Evolutionary conservation across 1,284 basidiomycete species (phyloP).

Genomic region (Boletus nobilissimus): DNA sequence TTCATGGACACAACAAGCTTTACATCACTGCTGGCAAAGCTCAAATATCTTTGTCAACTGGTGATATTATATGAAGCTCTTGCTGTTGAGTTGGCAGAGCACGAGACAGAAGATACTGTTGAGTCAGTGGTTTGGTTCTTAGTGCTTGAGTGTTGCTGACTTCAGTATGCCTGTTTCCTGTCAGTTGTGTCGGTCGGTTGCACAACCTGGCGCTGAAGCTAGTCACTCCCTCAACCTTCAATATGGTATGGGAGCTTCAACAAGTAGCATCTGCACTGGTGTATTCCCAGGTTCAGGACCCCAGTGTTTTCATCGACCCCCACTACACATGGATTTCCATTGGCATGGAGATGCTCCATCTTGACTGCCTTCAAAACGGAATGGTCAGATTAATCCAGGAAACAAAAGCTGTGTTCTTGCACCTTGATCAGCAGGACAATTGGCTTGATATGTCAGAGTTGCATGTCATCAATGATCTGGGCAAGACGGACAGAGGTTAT

Average conservation of each 20-base stretch:
- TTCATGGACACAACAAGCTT: conserved; percentile 13
- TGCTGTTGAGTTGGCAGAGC: not conserved
- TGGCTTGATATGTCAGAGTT: not conserved
- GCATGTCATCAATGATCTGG: not conserved
- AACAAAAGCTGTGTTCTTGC: not conserved
- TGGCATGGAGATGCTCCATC: not conserved
- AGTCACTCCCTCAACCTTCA: not conserved
- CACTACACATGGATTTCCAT: conserved; percentile 16
- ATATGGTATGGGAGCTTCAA: conserved; percentile 23
- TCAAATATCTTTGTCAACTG: conserved; percentile 24
- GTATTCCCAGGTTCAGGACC: conserved; percentile 3
- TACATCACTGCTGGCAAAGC: conserved; percentile 6
- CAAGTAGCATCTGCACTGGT: not conserved
- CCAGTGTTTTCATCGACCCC: conserved; percentile 6
- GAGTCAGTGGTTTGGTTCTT: conserved; percentile 13
- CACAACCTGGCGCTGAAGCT: not conserved
- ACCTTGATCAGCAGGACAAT: not conserved
- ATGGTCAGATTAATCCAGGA: not conserved
- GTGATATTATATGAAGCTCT: conserved; percentile 11
- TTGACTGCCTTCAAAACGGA: not conserved
- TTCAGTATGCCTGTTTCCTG: not conserved
- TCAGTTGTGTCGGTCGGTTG: not conserved
- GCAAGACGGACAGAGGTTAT: not conserved
- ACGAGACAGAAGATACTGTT: not conserved
- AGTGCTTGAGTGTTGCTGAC: not conserved